Conservation (phyloP, 495 filamentous ascomycete genomes). For the Staphylotrichum longicolle region DNA sequence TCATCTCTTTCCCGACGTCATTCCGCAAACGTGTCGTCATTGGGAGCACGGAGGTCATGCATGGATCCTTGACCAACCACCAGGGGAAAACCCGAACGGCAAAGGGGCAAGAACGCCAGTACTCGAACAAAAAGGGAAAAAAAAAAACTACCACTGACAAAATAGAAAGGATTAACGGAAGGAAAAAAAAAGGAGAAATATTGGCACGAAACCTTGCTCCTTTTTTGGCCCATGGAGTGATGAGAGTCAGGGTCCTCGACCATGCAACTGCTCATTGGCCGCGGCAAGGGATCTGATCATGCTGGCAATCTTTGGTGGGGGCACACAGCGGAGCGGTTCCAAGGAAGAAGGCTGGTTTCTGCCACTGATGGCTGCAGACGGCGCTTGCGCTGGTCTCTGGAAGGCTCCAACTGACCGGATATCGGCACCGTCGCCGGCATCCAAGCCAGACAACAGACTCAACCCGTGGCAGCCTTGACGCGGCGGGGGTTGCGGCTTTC, state of each 20-base stretch:
- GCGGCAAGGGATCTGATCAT: neutral
- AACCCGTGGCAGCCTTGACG: neutral
- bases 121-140: neutral
- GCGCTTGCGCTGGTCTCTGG: neutral
- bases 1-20: slow-evolving; percentile 25
- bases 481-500: slow-evolving; percentile 2
- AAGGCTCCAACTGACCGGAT: slow-evolving; percentile 17
- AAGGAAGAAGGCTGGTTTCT: neutral
- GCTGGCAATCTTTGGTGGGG: slow-evolving; percentile 1
- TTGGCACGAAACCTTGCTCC: no score
- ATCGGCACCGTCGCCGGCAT: slow-evolving; percentile 18
- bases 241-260: neutral
- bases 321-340: neutral
- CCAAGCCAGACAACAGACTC: neutral
- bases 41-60: slow-evolving; percentile 14
- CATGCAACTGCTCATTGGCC: neutral
- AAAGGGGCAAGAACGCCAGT: neutral
- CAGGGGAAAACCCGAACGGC: neutral
- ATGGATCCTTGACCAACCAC: slow-evolving; percentile 12
- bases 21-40: slow-evolving; percentile 26
- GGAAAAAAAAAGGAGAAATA: neutral
- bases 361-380: neutral
- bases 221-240: neutral
- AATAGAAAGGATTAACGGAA: no score
- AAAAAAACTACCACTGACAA: neutral